Percentiles rank a stretch among this genome's conserved stretches.
These are phyloP conservation scores for Candida nemodendra DNA, from an alignment of 805 yeast species.

Conservation along the genomic window DNA sequence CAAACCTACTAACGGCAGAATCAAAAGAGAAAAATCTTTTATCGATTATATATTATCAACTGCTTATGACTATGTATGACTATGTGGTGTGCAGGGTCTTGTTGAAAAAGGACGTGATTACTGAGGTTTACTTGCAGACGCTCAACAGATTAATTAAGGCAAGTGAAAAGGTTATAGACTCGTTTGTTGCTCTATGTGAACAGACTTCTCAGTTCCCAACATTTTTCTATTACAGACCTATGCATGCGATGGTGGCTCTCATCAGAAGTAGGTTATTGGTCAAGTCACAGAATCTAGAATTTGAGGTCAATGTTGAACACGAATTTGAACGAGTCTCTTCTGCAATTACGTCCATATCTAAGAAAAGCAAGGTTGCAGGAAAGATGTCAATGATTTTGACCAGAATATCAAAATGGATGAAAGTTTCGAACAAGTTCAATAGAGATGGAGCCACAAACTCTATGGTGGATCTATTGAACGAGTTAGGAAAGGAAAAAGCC, in stretches of 20 bases:
- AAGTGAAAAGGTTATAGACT: constrained; percentile 45
- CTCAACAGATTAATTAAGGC: constrained; percentile 42
- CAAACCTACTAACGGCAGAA: constrained; percentile 34
- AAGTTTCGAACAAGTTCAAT: constrained; percentile 37
- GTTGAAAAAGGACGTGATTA: constrained; percentile 29
- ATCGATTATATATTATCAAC: constrained; percentile 48
- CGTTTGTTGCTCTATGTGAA: constrained; percentile 41
- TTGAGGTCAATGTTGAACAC: constrained; percentile 33
- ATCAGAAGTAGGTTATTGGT: constrained; percentile 46
- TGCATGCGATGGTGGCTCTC: constrained; percentile 50
- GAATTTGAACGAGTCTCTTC: constrained; percentile 29
- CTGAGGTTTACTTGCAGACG: constrained; percentile 37
- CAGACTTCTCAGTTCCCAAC: constrained; percentile 46
- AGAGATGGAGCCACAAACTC: constrained; percentile 55
- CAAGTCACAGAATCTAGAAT: constrained; percentile 38
- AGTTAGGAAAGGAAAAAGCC: constrained; percentile 50
- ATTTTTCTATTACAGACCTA: constrained; percentile 51
- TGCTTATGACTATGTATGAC: constrained; percentile 51
- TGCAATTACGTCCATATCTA: constrained; percentile 23
- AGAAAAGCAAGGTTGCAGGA: constrained; percentile 31
- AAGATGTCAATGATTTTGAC: constrained; percentile 36
- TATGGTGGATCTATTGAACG: constrained; percentile 51
- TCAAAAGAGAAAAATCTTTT: constrained; percentile 40
- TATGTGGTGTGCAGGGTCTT: constrained; percentile 45
- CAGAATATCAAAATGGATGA: constrained; percentile 40